Evolutionary conservation across 495 filamentous ascomycete genomes (phyloP).

Genomic region (Rhypophila decipiens): DNA sequence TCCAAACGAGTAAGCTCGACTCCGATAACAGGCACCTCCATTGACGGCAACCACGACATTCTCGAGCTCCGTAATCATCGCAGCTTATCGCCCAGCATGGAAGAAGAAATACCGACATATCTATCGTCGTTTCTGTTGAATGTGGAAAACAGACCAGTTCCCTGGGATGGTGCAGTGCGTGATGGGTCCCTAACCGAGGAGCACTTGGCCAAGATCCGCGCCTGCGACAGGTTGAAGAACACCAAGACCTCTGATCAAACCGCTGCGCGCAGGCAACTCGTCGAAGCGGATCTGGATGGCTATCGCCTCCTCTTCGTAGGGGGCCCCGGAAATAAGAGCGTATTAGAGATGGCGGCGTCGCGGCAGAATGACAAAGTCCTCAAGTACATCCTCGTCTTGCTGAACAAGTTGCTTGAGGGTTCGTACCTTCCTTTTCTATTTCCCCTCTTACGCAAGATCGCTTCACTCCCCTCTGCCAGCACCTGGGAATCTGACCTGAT

Average conservation of each 20-base stretch:
- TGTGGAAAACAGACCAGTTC: slow-evolving; percentile 87
- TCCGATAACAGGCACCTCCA: background rate
- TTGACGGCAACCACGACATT: background rate
- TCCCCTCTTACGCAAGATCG: background rate
- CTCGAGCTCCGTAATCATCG: background rate
- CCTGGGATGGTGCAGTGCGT: slow-evolving; percentile 95
- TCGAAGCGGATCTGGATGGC: slow-evolving; percentile 70
- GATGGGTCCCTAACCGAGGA: slow-evolving; percentile 89
- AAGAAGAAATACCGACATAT: slow-evolving; percentile 87
- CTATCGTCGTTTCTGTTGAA: slow-evolving; percentile 89
- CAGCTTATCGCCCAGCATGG: slow-evolving; percentile 63
- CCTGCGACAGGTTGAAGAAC: slow-evolving; percentile 91
- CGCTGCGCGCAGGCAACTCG: slow-evolving; percentile 68
- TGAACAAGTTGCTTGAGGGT: slow-evolving; percentile 86
- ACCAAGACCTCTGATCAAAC: too few species aligned
- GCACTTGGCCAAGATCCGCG: slow-evolving; percentile 93
- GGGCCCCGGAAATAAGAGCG: slow-evolving; percentile 57
- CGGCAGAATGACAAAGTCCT: slow-evolving; percentile 82
- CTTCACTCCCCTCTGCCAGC: background rate
- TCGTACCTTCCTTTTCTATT: slow-evolving; percentile 13
- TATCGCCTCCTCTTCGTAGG: slow-evolving; percentile 79
- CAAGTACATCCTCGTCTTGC: slow-evolving; percentile 88
- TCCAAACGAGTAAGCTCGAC: background rate
- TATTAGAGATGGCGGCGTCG: slow-evolving; percentile 72
- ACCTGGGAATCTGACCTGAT: background rate